These are phyloP conservation scores for Aspergillus novoparasiticus DNA, from an alignment of 2,329 filamentous ascomycete species.

Conservation along the genomic window DNA sequence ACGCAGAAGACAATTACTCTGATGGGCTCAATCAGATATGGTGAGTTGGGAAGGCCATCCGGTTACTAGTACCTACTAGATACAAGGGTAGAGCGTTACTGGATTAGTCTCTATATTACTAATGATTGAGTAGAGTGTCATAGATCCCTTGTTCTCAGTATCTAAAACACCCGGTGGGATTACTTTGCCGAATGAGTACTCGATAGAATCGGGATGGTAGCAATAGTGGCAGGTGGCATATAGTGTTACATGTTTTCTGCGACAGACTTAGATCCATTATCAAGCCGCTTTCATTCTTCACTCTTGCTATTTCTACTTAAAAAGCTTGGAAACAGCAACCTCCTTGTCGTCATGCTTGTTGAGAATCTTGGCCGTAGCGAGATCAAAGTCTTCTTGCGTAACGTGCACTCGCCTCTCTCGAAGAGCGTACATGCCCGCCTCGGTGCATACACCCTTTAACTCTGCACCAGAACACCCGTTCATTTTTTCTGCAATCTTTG, in stretches of 20 bases:
- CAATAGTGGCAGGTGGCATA: background rate
- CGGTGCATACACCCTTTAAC: constrained; percentile 97
- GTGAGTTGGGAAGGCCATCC: background rate
- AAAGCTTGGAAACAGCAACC: constrained; percentile 41
- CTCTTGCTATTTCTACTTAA: constrained; percentile 33
- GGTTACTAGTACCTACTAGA: background rate
- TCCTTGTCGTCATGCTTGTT: constrained; percentile 99
- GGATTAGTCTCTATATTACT: background rate
- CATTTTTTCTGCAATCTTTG: constrained; percentile 99
- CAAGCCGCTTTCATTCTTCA: constrained; percentile 1
- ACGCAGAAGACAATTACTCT: background rate
- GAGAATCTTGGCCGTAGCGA: constrained; percentile 97
- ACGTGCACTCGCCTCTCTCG: constrained; percentile 95
- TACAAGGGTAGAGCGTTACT: background rate
- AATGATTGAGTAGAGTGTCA: background rate
- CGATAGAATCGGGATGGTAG: background rate
- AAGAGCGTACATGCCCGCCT: constrained; percentile 97
- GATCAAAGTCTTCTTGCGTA: constrained; percentile 97
- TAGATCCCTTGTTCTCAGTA: background rate
- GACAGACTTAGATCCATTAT: background rate
- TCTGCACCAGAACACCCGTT: constrained; percentile 97
- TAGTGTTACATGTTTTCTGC: constrained; percentile 29
- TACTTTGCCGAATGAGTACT: background rate
- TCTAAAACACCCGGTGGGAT: background rate
- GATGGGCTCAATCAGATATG: background rate